Conservation (phyloP, 441 rosid species). For the Populus hybrid region DNA sequence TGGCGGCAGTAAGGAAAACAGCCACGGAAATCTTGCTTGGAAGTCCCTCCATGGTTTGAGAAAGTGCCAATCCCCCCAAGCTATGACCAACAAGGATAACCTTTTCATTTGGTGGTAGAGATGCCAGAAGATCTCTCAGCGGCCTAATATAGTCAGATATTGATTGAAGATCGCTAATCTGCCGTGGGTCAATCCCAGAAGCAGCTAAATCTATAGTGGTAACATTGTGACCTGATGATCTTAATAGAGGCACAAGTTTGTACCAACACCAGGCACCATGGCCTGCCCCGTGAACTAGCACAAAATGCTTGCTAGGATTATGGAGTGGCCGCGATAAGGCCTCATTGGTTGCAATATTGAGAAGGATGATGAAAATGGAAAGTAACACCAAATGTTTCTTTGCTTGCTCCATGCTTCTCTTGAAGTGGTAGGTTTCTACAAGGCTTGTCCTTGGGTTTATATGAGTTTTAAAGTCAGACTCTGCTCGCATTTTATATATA, state of each 20-base stretch:
- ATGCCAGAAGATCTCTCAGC: slow-evolving; percentile 32
- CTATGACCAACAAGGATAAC: slow-evolving; percentile 55
- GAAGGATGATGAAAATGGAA: not conserved
- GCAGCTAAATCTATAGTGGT: slow-evolving; percentile 38
- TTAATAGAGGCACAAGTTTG: slow-evolving; percentile 39
- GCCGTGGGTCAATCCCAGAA: slow-evolving; percentile 31
- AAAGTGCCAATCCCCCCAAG: slow-evolving; percentile 46
- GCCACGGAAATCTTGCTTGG: slow-evolving; percentile 38
- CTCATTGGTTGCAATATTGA: not conserved
- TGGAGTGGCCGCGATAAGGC: not conserved
- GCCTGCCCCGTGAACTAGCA: slow-evolving; percentile 42
- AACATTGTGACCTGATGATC: slow-evolving; percentile 40
- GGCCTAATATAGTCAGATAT: slow-evolving; percentile 32
- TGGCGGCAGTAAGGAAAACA: slow-evolving; percentile 41
- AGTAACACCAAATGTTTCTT: not conserved
- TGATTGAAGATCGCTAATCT: slow-evolving; percentile 24
- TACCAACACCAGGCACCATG: slow-evolving; percentile 53
- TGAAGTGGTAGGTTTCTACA: not conserved
- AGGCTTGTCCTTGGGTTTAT: not conserved
- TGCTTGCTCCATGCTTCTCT: not conserved
- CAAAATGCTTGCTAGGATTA: slow-evolving; percentile 25
- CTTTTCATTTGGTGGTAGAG: slow-evolving; percentile 27
- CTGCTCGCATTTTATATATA: too few relatives aligned
- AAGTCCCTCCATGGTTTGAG: slow-evolving; percentile 49
- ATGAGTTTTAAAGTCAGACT: too few relatives aligned